Evolutionary conservation across 2,329 filamentous ascomycete genomes (phyloP).

Genomic region (Sporothrix luriei): DNA sequence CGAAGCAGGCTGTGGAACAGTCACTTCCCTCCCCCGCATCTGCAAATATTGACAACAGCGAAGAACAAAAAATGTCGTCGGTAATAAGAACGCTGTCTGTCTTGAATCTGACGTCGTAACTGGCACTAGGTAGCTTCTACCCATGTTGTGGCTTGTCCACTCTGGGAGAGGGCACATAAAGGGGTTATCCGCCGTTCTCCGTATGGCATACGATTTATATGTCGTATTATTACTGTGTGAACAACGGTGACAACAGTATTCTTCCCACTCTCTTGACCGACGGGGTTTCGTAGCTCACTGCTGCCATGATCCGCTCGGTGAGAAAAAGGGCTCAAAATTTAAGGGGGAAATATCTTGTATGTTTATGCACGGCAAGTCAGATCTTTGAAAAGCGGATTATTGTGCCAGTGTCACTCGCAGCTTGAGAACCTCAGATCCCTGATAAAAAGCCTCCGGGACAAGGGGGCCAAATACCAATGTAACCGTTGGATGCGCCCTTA

Average conservation of each 20-base stretch:
- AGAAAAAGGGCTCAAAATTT: background rate
- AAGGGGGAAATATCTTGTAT: background rate
- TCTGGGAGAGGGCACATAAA: too few species aligned
- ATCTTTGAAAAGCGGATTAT: background rate
- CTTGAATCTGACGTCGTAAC: background rate
- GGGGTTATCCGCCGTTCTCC: too few species aligned
- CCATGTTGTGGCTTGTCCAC: too few species aligned
- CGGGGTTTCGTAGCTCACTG: background rate
- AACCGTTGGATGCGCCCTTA: constrained; percentile 5
- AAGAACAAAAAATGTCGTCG: background rate
- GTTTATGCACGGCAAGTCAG: background rate
- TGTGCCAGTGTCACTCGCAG: background rate
- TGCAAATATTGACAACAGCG: background rate
- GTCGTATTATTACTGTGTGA: background rate
- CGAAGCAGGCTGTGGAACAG: background rate
- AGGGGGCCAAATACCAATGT: background rate
- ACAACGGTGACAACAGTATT: background rate
- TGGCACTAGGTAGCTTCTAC: too few species aligned
- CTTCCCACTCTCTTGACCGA: background rate
- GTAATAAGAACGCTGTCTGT: background rate
- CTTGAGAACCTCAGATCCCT: too few species aligned
- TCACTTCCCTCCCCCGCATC: background rate
- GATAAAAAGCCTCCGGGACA: background rate
- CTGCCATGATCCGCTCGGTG: background rate
- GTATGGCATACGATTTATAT: background rate